These are phyloP conservation scores for Botrytis hyacinthi DNA, from an alignment of 2,329 filamentous ascomycete genomes.

Conservation along the genomic window DNA sequence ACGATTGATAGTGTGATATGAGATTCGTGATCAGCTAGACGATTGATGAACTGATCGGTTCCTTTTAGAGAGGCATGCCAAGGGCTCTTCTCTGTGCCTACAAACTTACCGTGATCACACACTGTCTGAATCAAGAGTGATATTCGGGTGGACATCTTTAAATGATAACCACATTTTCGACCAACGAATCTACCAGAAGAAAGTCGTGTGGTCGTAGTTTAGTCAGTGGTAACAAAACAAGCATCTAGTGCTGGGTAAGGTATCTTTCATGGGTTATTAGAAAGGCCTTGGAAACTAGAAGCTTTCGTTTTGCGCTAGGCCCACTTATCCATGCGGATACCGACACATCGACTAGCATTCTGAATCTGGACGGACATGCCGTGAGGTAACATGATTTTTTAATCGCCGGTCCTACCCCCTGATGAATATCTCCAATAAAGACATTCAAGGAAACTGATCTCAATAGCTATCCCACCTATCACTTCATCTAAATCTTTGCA, in stretches of 20 bases:
- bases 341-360: not conserved
- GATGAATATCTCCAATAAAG: not conserved
- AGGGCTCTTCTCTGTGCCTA: not conserved
- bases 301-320: not conserved
- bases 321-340: not conserved
- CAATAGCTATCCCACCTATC: not conserved
- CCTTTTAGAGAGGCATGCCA: not conserved
- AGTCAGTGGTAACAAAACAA: not conserved
- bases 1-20: not conserved
- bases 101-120: not conserved
- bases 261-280: not conserved
- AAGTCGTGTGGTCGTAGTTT: not conserved
- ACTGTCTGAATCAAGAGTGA: not conserved
- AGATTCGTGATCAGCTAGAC: not conserved
- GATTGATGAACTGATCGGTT: not conserved
- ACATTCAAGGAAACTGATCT: not conserved
- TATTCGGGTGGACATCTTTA: not conserved
- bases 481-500: not conserved
- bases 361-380: not conserved
- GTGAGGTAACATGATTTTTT: not conserved
- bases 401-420: not conserved
- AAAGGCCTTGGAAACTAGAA: not conserved
- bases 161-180: not conserved
- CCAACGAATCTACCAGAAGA: no score
- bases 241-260: not conserved